Percentiles rank a stretch among this genome's conserved stretches.
Evolutionary conservation across 352 stramenopile genomes (phyloP).

Genomic region (Phytophthora syringae): DNA sequence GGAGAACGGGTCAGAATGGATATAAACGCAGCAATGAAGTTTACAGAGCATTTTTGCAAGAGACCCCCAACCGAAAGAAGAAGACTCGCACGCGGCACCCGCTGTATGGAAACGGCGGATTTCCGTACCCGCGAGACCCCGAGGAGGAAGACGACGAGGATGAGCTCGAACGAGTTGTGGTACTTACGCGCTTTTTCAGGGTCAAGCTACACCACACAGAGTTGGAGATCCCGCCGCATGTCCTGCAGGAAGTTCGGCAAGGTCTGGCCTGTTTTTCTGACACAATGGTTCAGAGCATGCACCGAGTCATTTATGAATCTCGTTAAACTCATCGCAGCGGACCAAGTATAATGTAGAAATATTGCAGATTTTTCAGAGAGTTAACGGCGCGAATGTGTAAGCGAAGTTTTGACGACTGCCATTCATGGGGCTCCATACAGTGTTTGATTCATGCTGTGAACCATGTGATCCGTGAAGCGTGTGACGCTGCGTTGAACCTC

Average conservation of each 20-base stretch:
- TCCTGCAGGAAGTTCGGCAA: constrained; percentile 44
- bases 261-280: constrained; percentile 42
- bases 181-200: constrained; percentile 40
- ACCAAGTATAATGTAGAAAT: constrained; percentile 27
- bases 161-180: constrained; percentile 41
- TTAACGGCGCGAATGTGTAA: constrained; percentile 19
- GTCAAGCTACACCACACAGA: constrained; percentile 46
- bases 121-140: constrained; percentile 19
- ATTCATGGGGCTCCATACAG: constrained; percentile 19
- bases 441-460: constrained; percentile 39
- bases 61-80: constrained; percentile 24
- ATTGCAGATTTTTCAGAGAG: constrained; percentile 19
- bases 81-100: constrained; percentile 20
- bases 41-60: constrained; percentile 47
- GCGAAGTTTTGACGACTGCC: constrained; percentile 18
- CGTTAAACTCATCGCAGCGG: constrained; percentile 7
- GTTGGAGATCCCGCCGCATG: constrained; percentile 37
- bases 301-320: constrained; percentile 42
- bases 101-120: constrained; percentile 24
- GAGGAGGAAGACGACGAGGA: constrained; percentile 28
- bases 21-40: constrained; percentile 52
- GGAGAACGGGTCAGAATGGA: constrained; percentile 52
- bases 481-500: constrained; percentile 21
- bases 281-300: constrained; percentile 49
- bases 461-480: constrained; percentile 32